Base-by-base conservation (phyloP, 176 grass and related monocot species). In the Oryza nivara region DNA sequence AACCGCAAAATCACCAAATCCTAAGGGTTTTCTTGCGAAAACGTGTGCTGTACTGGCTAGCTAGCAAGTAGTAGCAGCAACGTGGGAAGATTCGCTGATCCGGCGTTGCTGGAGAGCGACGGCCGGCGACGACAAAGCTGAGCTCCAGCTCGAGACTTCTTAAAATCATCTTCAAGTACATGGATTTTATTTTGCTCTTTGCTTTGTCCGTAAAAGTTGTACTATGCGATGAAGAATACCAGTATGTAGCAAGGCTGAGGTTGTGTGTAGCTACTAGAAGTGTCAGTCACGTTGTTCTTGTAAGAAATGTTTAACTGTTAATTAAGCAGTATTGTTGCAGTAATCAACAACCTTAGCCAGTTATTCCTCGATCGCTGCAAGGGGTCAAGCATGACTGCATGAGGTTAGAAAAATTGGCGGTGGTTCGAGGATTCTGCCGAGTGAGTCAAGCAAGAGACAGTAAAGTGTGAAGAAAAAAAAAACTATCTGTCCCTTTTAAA, bases 61-160 rank as follows among this genome's bases (percentile, higher is more conserved):
- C 71, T 65, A 78, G 86, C 75, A 79, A 79, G 75, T 81, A 67
- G 48, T 61, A 41, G 40, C 74, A 79, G 84, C 63, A 86, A 74
- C 80, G 84, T 90, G 88, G 68, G 84, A 75, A 86, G 84, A 86
- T 90, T 90, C 80, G 68, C 79, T 67, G 83, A 46, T 90, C 67
- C 84, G 45, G 60, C 3, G 79, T 47, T 68, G 79, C 74, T 60
- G 79, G 88, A 83, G 68, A 48, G 68, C 68, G 88, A 90, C 61
- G 61, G 79, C 80, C 70, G 36, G 58, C 58, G 58, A 23, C 54
- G 54, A 6, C 58, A 63, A 61, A 63, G n/a, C n/a, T 22, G 58
- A 74, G 67, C 78, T 72, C 74, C 83, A 86, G 74, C 74, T 83
- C 67, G 68, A 78, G 38, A 77, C 26, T 81, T 85, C 66, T 82